Evolutionary conservation across 2,329 filamentous ascomycete species (phyloP), one percentile per base, ranked within the genome.

Genomic region (Epichloe bromicola): DNA sequence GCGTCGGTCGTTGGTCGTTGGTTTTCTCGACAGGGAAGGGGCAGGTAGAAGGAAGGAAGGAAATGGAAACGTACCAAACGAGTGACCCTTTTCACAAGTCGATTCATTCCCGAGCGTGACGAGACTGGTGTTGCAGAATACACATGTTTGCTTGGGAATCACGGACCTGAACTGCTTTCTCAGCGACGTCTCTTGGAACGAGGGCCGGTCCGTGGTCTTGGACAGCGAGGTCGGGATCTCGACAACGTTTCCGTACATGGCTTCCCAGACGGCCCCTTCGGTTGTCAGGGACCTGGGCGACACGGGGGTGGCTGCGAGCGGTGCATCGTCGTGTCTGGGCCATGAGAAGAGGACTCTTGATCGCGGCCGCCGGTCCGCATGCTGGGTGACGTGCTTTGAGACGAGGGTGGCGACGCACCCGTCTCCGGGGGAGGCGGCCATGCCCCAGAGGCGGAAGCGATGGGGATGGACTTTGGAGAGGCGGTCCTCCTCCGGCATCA

Each of bases 241-340:
- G 0, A 68, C 64, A 0, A 74, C 74, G n/a, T 65, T 65, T 17
- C 75, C 76, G 57, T 81, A 80, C 72, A 80, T 76, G 70, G 74
- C 78, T 54, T 80, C 74, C 71, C 77, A 80, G 43, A 75, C 66
- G 38, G 66, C 65, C 0, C 71, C 78, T 60, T 82, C 78, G 2
- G 76, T 78, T n/a, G 74, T 75, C 19, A 76, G 61, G 2, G 55
- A 58, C 53, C 57, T 30, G 10, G 10, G 3, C 26, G 50, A 50
- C 39, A 44, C 17, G 15, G 34, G 15, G 38, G 20, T 37, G 15
- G 15, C 3, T 11, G 39, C 15, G 7, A 51, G 46, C 1, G 30
- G 33, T 5, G 56, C 51, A 5, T 47, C 46, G 33, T 48, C 50
- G 1, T 51, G 56, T 15, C 19, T 59, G 54, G 56, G 58, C 59